Evolutionary conservation across 345 rosid genomes (phyloP), one percentile per base, ranked within the genome.

Genomic region (Erodium maritimum): DNA sequence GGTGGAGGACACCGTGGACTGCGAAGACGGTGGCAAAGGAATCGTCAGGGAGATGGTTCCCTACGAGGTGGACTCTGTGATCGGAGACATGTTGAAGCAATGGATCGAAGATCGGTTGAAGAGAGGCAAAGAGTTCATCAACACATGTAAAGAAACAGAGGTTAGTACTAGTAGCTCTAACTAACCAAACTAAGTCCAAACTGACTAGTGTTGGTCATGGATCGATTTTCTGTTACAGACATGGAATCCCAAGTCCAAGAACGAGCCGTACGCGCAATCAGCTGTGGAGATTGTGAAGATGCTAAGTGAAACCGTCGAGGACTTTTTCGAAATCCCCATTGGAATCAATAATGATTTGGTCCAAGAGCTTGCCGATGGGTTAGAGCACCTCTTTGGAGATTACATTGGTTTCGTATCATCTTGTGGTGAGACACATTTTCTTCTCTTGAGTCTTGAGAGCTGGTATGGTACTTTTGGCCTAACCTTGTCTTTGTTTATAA

Each of bases 231-330:
- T 25, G 33, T 25, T 71, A 54, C 68, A 93, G 99, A 89, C 95
- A 2, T 93, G 96, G 99, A 93, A 85, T 57, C 99, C 99, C 0
- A 89, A 83, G 67, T 87, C 99, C 46, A 93, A 89, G 75, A 80
- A 82, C 6, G 96, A 93, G 67, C 96, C 99, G 0, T 84, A 86
- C 29, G 83, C 95, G 6, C 87, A 80, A 23, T 83, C 99, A 0
- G 86, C 79, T 2, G 86, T 75, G 62, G 95, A 87, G 65, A 56
- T 89, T 18, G 82, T 79, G 83, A 82, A 64, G 74, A 57, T 78
- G 33, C 78, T 81, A 0, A 79, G 80, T 55, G 94, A 87, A 25
- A 76, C 74, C 0, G 83, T 82, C 23, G 85, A 82, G 7, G 96
- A 86, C 16, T 93, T 93, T 81, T 89, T 93, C 23, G 83, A 87